Conservation (phyloP, 352 stramenopile genomes). For the Halophytophthora batemanensis region DNA sequence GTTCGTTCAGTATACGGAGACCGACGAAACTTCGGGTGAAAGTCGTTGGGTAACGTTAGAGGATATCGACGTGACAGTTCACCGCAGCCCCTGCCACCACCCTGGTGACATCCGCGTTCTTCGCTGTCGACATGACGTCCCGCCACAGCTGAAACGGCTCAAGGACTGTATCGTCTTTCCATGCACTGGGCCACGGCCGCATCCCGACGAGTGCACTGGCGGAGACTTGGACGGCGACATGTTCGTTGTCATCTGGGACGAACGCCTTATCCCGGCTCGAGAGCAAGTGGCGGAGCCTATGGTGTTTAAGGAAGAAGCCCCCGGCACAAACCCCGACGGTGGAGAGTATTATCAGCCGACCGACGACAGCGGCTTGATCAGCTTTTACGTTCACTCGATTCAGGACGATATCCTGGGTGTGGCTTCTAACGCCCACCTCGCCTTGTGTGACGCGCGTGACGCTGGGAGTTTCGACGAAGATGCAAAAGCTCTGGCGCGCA, state of each 20-base stretch:
- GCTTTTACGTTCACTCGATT: constrained; percentile 76
- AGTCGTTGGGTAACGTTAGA: constrained; percentile 27
- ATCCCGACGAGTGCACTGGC: constrained; percentile 78
- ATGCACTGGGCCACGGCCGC: constrained; percentile 53
- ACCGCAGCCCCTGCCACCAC: constrained; percentile 78
- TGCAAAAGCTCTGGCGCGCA: constrained; percentile 52
- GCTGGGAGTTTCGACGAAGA: constrained; percentile 46
- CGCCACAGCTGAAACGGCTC: constrained; percentile 36
- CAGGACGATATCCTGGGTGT: constrained; percentile 71
- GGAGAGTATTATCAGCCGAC: constrained; percentile 28
- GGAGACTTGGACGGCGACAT: constrained; percentile 81
- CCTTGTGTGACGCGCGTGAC: constrained; percentile 45
- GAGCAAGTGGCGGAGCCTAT: constrained; percentile 46
- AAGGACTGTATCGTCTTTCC: constrained; percentile 81
- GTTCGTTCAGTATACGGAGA: constrained; percentile 73
- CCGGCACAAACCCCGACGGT: constrained; percentile 9
- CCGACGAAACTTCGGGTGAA: constrained; percentile 21
- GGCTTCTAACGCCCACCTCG: constrained; percentile 76
- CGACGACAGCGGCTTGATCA: constrained; percentile 46
- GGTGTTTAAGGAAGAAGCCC: constrained; percentile 31
- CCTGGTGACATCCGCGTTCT: constrained; percentile 73
- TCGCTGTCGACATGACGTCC: constrained; percentile 47
- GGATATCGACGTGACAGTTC: constrained; percentile 54
- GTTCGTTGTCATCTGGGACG: constrained; percentile 83
- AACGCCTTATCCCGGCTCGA: constrained; percentile 52